Percentiles rank a stretch among this genome's conserved stretches.
These are phyloP conservation scores for Aspergillus sp. DNA, from an alignment of 2,329 filamentous ascomycete genomes.

Conservation along the genomic window DNA sequence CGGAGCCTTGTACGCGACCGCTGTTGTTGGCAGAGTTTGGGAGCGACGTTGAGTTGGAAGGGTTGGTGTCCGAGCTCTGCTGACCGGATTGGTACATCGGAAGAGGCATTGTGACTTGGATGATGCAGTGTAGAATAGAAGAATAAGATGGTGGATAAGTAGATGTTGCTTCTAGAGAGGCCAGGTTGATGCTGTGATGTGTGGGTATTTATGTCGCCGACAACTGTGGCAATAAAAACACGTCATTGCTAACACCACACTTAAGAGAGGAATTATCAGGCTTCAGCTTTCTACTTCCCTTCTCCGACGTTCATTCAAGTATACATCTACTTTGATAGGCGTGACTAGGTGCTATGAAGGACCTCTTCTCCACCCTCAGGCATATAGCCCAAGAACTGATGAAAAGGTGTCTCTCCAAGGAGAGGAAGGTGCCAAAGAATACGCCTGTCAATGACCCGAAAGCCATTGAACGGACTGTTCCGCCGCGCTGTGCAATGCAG, in stretches of 20 bases:
- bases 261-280: too few relatives aligned
- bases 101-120: not conserved
- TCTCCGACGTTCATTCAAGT: not conserved
- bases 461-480: constrained; percentile 28
- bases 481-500: constrained; percentile 59
- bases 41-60: not conserved
- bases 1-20: not conserved
- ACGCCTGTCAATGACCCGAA: constrained; percentile 39
- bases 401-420: constrained; percentile 29
- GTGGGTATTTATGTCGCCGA: too few relatives aligned
- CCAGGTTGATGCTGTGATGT: too few relatives aligned
- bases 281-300: too few relatives aligned
- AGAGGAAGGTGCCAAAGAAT: constrained; percentile 38
- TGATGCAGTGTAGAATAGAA: too few relatives aligned
- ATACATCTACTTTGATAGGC: not conserved
- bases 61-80: not conserved
- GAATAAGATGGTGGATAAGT: not conserved
- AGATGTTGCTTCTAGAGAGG: not conserved
- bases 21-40: not conserved
- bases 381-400: constrained; percentile 28
- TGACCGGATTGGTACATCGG: not conserved
- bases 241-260: too few relatives aligned
- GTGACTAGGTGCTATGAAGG: not conserved
- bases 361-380: constrained; percentile 34
- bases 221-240: too few relatives aligned